phyloP scores from a whole-genome alignment of 2,329 filamentous ascomycete genomes.

The Arthroderma uncinatum region DNA sequence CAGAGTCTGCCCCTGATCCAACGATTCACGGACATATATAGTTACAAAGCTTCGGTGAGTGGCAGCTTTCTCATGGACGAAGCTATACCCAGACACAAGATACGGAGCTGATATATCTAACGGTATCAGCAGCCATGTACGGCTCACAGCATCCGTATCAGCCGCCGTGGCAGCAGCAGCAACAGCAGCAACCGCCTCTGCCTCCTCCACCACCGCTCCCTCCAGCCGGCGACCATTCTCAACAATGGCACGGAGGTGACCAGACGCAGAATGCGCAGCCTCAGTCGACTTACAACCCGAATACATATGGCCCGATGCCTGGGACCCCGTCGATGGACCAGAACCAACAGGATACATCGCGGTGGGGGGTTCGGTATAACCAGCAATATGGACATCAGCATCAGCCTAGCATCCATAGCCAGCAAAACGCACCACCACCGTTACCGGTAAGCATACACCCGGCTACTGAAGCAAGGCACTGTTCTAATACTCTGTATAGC shows the following conservation, averaged over 20 bases:
- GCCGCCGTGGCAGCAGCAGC: constrained; percentile 30
- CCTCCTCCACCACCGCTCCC: constrained; percentile 16
- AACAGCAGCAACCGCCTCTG: constrained; percentile 7
- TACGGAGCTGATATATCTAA: not conserved
- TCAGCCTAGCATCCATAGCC: constrained; percentile 8
- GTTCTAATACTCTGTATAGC: constrained; percentile 18
- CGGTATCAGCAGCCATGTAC: constrained; percentile 23
- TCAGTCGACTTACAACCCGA: constrained; percentile 24
- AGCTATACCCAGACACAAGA: not conserved
- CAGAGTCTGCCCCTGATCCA: not conserved
- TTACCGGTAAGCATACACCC: constrained; percentile 27
- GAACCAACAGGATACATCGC: constrained; percentile 23
- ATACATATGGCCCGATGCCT: constrained; percentile 27
- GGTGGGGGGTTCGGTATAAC: constrained; percentile 37
- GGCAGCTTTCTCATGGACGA: not conserved
- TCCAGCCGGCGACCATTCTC: constrained; percentile 15
- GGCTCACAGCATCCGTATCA: constrained; percentile 22
- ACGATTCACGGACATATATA: not conserved
- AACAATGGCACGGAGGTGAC: constrained; percentile 33
- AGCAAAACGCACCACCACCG: constrained; percentile 24
- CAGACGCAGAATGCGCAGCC: constrained; percentile 13
- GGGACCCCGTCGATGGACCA: constrained; percentile 9
- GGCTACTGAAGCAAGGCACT: not conserved
- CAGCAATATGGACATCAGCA: constrained; percentile 12
- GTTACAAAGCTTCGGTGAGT: not conserved